Evolutionary conservation across 75 land plant species (phyloP).

Genomic region (Cunninghamia lanceolata): DNA sequence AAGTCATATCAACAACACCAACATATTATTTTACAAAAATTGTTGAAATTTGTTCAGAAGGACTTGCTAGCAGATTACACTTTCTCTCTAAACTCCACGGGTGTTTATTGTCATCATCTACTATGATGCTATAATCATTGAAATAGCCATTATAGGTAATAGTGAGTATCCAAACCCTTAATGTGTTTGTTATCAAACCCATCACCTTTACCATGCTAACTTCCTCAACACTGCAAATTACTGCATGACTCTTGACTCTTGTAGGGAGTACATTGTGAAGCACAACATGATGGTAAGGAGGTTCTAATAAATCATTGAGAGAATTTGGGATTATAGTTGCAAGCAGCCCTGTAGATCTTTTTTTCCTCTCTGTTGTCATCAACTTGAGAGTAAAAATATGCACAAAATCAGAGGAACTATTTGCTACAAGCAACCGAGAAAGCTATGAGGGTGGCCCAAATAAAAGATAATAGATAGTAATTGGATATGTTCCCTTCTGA

Average conservation of each 20-base stretch:
- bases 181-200: constrained; percentile 17
- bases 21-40: no score
- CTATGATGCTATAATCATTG: no score
- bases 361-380: constrained; percentile 25
- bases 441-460: constrained; percentile 59
- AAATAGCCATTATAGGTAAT: no score
- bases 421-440: constrained; percentile 66
- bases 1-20: no score
- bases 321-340: constrained; percentile 62
- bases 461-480: constrained; percentile 73
- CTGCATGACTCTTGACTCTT: constrained; percentile 41
- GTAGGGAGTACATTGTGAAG: no score
- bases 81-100: no score
- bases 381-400: constrained; percentile 60
- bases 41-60: no score
- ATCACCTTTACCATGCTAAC: constrained; percentile 11
- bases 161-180: no score
- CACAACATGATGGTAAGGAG: constrained; percentile 54
- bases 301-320: constrained; percentile 64
- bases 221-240: constrained; percentile 18
- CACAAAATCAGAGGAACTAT: constrained; percentile 70
- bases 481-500: constrained; percentile 72
- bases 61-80: no score
- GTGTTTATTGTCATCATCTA: no score
- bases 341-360: constrained; percentile 43